Conservation (phyloP, 2,329 filamentous ascomycete genomes). For the Xylaria digitata region DNA sequence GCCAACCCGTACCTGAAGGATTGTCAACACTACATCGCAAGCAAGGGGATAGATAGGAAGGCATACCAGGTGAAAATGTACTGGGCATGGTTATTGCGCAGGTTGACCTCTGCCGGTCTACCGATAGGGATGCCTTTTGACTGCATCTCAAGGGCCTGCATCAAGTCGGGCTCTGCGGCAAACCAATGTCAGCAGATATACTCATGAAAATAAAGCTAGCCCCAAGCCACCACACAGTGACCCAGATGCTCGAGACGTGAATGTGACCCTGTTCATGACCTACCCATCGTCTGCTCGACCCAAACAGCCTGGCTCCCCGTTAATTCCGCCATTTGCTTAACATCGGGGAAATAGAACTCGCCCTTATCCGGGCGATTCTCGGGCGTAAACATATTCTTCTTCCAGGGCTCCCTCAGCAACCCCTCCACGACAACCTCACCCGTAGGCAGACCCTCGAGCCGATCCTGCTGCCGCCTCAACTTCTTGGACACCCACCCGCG, state of each 20-base stretch:
- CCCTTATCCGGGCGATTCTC: constrained; percentile 84
- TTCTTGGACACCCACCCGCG: constrained; percentile 91
- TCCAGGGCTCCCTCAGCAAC: constrained; percentile 87
- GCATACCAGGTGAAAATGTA: constrained; percentile 98
- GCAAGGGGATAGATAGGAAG: constrained; percentile 2
- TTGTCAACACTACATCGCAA: constrained; percentile 28
- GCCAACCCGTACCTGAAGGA: constrained; percentile 81
- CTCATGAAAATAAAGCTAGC: constrained; percentile 3
- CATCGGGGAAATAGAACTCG: constrained; percentile 95
- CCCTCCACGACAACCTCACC: constrained; percentile 85
- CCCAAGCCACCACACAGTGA: neutral
- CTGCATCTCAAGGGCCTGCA: constrained; percentile 80
- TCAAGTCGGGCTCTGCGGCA: constrained; percentile 76
- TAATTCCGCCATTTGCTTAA: constrained; percentile 86
- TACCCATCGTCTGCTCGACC: constrained; percentile 96
- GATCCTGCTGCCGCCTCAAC: constrained; percentile 70
- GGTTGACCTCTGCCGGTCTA: constrained; percentile 85
- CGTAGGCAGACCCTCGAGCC: constrained; percentile 72
- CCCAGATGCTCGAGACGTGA: neutral
- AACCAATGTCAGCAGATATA: constrained; percentile 38
- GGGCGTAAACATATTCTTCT: constrained; percentile 98
- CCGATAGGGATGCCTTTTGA: constrained; percentile 89
- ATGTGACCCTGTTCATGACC: constrained; percentile 35
- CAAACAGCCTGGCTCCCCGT: constrained; percentile 88
- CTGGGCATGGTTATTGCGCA: constrained; percentile 96